Evolutionary conservation across 768 basidiomycete genomes (phyloP).

Genomic region (Zangia roseola): DNA sequence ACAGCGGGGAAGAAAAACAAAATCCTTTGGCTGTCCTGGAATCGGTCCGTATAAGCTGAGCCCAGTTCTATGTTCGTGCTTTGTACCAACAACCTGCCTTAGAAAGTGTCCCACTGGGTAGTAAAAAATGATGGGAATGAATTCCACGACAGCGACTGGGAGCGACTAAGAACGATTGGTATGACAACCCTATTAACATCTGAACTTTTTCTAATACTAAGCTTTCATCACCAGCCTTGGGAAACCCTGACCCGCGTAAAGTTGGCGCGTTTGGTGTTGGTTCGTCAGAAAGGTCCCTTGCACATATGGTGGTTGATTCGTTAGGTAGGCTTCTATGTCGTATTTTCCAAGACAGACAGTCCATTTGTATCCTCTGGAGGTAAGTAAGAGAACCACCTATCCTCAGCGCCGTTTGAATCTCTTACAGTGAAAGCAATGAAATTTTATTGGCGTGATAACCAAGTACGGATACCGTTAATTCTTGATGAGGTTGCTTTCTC

Average conservation of each 20-base stretch:
- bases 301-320: neutral
- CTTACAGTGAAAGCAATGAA: conserved; percentile 81
- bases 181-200: conserved; percentile 6
- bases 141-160: conserved; percentile 88
- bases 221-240: conserved; percentile 56
- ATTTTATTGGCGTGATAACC: conserved; percentile 82
- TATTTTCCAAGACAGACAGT: conserved; percentile 80
- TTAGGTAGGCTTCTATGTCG: conserved; percentile 60
- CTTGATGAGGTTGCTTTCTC: neutral
- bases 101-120: conserved; percentile 71
- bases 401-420: conserved; percentile 8
- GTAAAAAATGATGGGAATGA: conserved; percentile 84
- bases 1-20: neutral
- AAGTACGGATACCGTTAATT: conserved; percentile 39
- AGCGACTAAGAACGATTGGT: conserved; percentile 86
- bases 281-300: conserved; percentile 24
- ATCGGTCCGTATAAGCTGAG: conserved; percentile 46
- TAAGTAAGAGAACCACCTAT: conserved; percentile 36
- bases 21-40: conserved; percentile 46
- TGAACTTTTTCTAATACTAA: too few relatives aligned
- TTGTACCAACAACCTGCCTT: neutral
- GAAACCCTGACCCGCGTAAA: conserved; percentile 93
- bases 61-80: conserved; percentile 9
- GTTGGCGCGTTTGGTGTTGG: conserved; percentile 94
- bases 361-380: conserved; percentile 77